Conservation (phyloP, 2,329 filamentous ascomycete genomes). For the Akanthomyces dipterigenus region DNA sequence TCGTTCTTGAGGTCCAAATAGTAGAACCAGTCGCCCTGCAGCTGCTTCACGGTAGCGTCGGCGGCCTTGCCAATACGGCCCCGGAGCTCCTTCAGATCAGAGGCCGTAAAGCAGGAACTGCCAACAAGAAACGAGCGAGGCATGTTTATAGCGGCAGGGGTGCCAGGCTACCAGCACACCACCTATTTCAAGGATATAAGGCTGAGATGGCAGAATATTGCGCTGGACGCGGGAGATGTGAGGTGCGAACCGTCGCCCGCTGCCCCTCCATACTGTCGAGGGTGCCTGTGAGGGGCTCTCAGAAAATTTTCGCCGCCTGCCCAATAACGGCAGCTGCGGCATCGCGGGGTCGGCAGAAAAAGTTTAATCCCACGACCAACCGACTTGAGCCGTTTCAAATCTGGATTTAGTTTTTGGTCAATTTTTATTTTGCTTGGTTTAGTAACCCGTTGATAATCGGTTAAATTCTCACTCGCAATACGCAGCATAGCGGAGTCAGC, state of each 20-base stretch:
- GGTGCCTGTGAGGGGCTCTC: constrained; percentile 3
- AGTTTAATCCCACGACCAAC: not conserved
- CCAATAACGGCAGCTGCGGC: not conserved
- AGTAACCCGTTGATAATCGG: not conserved
- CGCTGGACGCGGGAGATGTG: constrained; percentile 1
- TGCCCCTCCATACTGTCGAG: constrained; percentile 7
- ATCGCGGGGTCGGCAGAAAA: constrained; percentile 11
- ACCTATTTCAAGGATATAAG: constrained; percentile 5
- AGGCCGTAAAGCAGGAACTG: constrained; percentile 43
- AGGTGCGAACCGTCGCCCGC: not conserved
- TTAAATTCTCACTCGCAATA: not conserved
- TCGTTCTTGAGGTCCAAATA: constrained; percentile 55
- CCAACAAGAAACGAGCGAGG: constrained; percentile 32
- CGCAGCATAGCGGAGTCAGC: not conserved
- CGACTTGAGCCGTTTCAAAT: not conserved
- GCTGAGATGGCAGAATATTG: constrained; percentile 4
- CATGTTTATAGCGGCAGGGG: constrained; percentile 21
- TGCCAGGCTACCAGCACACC: constrained; percentile 7
- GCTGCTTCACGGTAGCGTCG: constrained; percentile 37
- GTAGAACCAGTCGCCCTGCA: constrained; percentile 55
- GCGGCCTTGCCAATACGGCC: constrained; percentile 37
- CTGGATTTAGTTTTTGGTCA: too few species aligned
- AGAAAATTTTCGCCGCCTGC: constrained; percentile 5
- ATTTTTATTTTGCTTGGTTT: not conserved
- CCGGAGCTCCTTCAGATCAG: constrained; percentile 38